Percentiles rank a stretch among this genome's conserved stretches.
phyloP scores from a whole-genome alignment of 2,329 filamentous ascomycete genomes.

The Fusarium tjaetaba region DNA sequence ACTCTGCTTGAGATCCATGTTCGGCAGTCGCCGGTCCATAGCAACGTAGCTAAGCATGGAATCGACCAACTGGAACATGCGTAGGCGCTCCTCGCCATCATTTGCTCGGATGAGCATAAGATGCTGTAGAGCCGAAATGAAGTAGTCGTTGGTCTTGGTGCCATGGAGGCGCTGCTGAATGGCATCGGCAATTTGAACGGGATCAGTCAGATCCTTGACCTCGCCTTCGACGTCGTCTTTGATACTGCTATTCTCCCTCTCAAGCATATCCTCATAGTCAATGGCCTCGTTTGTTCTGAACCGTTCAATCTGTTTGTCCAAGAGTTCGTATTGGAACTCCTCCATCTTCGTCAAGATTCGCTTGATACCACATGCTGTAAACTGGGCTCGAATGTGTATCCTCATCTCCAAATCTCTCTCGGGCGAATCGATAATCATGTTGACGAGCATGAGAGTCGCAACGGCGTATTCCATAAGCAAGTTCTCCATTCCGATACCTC shows the following conservation, averaged over 20 bases:
- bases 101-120: conserved; percentile 91
- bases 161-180: conserved; percentile 87
- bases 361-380: conserved; percentile 95
- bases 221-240: conserved; percentile 88
- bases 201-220: conserved; percentile 91
- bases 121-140: conserved; percentile 94
- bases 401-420: conserved; percentile 89
- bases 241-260: conserved; percentile 89
- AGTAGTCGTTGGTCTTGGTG: conserved; percentile 91
- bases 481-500: conserved; percentile 98
- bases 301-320: conserved; percentile 96
- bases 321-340: conserved; percentile 95
- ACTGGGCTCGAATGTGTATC: conserved; percentile 94
- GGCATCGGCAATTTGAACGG: conserved; percentile 91
- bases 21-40: conserved; percentile 94
- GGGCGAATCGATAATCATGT: conserved; percentile 94
- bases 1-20: conserved; percentile 98
- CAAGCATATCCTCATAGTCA: conserved; percentile 97
- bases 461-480: conserved; percentile 99
- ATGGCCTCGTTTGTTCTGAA: conserved; percentile 95
- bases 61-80: conserved; percentile 98
- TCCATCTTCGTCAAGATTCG: conserved; percentile 97
- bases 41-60: conserved; percentile 99
- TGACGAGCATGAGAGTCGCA: conserved; percentile 92
- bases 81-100: conserved; percentile 88